These are phyloP conservation scores for Nakazawaea siamensis DNA, from an alignment of 805 yeast species.

Conservation along the genomic window DNA sequence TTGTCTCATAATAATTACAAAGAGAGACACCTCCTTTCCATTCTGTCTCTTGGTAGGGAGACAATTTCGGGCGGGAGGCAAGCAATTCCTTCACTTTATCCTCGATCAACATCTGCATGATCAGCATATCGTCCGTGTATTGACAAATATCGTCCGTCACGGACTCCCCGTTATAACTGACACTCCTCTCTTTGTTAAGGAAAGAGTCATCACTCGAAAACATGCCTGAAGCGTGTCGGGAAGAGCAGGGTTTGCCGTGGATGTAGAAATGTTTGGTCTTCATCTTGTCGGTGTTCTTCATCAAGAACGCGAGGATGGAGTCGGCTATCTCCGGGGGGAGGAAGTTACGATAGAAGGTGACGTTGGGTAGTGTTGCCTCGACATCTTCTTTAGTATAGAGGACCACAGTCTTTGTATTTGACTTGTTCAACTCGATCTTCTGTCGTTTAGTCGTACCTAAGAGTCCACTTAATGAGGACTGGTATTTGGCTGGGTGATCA, in stretches of 20 bases:
- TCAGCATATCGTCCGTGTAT: conserved; percentile 32
- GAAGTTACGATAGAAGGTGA: conserved; percentile 40
- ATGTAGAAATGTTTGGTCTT: conserved; percentile 41
- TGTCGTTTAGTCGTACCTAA: conserved; percentile 2
- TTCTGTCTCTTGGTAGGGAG: conserved; percentile 22
- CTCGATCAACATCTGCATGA: conserved; percentile 31
- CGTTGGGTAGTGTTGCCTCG: conserved; percentile 39
- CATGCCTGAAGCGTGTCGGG: conserved; percentile 44
- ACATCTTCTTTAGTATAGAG: conserved; percentile 47
- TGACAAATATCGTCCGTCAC: conserved; percentile 17
- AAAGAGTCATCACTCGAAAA: conserved; percentile 19
- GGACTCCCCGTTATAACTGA: conserved; percentile 39
- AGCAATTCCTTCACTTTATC: conserved; percentile 29
- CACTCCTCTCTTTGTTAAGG: conserved; percentile 12
- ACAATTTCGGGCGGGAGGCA: conserved; percentile 12
- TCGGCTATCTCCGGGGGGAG: conserved; percentile 44
- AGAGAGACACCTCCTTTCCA: conserved; percentile 53
- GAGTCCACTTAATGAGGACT: conserved; percentile 13
- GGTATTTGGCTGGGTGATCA: too few relatives aligned
- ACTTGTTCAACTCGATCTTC: conserved; percentile 3
- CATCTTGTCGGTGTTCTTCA: conserved; percentile 33
- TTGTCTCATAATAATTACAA: conserved; percentile 45
- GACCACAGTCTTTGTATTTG: conserved; percentile 14
- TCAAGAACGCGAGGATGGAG: conserved; percentile 30
- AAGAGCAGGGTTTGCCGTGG: conserved; percentile 52